These are phyloP conservation scores for Asterophora lycoperdoides DNA, from an alignment of 768 basidiomycete species.

Conservation along the genomic window DNA sequence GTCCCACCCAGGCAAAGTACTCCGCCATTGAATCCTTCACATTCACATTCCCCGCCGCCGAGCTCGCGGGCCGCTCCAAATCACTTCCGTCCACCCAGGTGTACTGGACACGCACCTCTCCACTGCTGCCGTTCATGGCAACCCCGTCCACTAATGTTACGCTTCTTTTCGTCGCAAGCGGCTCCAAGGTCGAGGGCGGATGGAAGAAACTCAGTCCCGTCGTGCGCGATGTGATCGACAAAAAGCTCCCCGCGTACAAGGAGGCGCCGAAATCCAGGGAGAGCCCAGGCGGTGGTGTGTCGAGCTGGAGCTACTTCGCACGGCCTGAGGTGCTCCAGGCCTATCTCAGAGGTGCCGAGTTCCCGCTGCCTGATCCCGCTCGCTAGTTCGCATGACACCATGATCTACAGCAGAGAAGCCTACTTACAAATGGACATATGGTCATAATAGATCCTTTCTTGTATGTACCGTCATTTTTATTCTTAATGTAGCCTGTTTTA, in stretches of 20 bases:
- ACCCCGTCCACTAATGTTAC: constrained; percentile 10
- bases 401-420: no score
- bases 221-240: constrained; percentile 8
- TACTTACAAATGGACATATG: no score
- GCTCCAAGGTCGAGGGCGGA: constrained; percentile 5
- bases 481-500: no score
- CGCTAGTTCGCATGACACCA: background rate
- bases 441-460: no score
- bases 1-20: constrained; percentile 14
- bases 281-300: constrained; percentile 6
- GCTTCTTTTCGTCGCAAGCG: constrained; percentile 8
- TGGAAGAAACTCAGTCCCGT: constrained; percentile 2
- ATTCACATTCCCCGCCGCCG: constrained; percentile 13
- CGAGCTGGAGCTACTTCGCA: constrained; percentile 18
- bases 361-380: constrained; percentile 16
- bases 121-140: constrained; percentile 14
- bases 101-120: constrained; percentile 15
- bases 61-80: background rate
- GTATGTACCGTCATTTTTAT: no score
- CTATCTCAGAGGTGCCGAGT: constrained; percentile 13
- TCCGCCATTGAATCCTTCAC: constrained; percentile 19
- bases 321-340: constrained; percentile 19
- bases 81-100: constrained; percentile 13
- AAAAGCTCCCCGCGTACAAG: constrained; percentile 10
- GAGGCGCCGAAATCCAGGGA: constrained; percentile 4